A percentile compares a stretch with the other conserved stretches of the same genome.
These are phyloP conservation scores for Pyrenophora teres DNA, from an alignment of 2,329 filamentous ascomycete genomes.

Conservation along the genomic window DNA sequence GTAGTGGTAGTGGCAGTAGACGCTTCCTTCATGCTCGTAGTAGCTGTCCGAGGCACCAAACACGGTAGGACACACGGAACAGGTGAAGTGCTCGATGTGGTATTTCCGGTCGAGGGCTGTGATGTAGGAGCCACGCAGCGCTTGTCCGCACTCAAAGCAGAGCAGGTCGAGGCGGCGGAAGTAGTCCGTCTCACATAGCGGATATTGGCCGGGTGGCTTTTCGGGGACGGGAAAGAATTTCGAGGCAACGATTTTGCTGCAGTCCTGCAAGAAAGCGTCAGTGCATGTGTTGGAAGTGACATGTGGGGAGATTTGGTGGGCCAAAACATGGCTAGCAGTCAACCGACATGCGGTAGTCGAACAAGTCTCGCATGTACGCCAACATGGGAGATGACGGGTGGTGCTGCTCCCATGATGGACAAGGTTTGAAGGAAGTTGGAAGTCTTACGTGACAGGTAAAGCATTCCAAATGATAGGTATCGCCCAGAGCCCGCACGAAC, in stretches of 20 bases:
- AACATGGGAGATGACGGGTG: too few relatives aligned
- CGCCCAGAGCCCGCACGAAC: slow-evolving; percentile 90
- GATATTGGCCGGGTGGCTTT: slow-evolving; percentile 86
- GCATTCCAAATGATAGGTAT: slow-evolving; percentile 95
- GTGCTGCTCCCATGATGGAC: background rate
- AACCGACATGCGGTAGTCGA: too few relatives aligned
- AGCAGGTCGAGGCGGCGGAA: slow-evolving; percentile 89
- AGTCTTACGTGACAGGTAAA: slow-evolving; percentile 85
- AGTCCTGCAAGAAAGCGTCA: slow-evolving; percentile 67
- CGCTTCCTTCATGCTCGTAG: slow-evolving; percentile 94
- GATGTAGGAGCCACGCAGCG: slow-evolving; percentile 94
- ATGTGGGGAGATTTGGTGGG: background rate
- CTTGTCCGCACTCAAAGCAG: slow-evolving; percentile 89
- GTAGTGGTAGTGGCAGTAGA: slow-evolving; percentile 99
- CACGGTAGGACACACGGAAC: slow-evolving; percentile 94
- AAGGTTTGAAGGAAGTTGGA: background rate
- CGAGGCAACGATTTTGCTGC: slow-evolving; percentile 93
- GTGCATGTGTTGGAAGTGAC: background rate
- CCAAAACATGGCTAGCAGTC: too few relatives aligned
- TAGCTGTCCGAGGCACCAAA: slow-evolving; percentile 98
- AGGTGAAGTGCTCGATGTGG: slow-evolving; percentile 96
- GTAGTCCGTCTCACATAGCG: slow-evolving; percentile 95
- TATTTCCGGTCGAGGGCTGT: slow-evolving; percentile 97
- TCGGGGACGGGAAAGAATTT: slow-evolving; percentile 99
- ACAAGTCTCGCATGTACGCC: too few relatives aligned